A percentile compares a stretch with the other conserved stretches of the same genome.
Conservation (phyloP, 78 protist species). For the Dictyostelium firmibasis region DNA sequence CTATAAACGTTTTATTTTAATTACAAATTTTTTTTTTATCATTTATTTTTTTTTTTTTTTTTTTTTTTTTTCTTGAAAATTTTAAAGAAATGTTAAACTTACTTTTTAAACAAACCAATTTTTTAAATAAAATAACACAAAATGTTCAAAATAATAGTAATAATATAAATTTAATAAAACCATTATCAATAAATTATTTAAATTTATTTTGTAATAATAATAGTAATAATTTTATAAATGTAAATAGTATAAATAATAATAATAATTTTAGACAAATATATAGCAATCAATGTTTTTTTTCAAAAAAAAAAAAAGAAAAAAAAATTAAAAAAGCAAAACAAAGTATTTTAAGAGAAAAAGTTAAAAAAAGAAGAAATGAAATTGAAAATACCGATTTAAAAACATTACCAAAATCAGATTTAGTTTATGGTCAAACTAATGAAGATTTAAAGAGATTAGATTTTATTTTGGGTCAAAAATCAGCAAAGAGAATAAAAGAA, state of each 20-base stretch:
- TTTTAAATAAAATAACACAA: neutral
- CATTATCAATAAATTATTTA: neutral
- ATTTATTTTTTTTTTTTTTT: too few relatives aligned
- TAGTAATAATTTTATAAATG: neutral
- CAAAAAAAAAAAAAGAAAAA: constrained; percentile 1
- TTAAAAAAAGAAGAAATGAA: neutral
- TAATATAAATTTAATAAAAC: neutral
- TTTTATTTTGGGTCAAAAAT: constrained; percentile 23
- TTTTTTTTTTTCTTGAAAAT: constrained; percentile 82
- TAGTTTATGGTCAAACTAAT: neutral
- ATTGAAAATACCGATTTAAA: constrained; percentile 24
- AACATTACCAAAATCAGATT: constrained; percentile 41
- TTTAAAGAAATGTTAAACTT: constrained; percentile 48
- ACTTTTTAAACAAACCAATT: neutral
- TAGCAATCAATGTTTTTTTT: neutral
- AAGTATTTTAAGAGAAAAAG: neutral
- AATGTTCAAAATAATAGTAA: too few relatives aligned
- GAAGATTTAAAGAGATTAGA: neutral
- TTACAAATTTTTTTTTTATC: too few relatives aligned
- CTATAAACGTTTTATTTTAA: too few relatives aligned
- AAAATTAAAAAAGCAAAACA: constrained; percentile 8
- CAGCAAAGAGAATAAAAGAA: constrained; percentile 32
- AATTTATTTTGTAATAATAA: neutral
- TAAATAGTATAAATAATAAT: neutral
- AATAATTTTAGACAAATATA: neutral